These are phyloP conservation scores for Andrographis paniculata DNA, from an alignment of 305 asterid species.

Conservation along the genomic window DNA sequence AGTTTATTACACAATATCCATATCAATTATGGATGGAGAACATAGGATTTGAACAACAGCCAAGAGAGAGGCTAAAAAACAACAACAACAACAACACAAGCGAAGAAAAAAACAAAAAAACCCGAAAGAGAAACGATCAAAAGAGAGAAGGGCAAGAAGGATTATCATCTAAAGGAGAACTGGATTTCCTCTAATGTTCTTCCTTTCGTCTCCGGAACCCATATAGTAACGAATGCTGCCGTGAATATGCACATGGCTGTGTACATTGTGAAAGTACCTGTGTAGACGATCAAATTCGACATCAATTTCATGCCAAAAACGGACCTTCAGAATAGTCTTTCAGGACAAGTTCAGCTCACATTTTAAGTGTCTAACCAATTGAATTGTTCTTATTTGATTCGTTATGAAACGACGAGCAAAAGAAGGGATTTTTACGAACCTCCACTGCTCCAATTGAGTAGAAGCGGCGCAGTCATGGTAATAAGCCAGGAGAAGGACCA, in stretches of 20 bases:
- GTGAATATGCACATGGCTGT: slow-evolving; percentile 38
- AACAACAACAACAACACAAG: neutral
- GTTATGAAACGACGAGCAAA: too few relatives aligned
- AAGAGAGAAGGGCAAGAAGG: neutral
- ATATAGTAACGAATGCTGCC: slow-evolving; percentile 42
- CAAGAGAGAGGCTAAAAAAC: neutral
- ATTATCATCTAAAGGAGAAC: slow-evolving; percentile 52
- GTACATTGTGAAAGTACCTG: slow-evolving; percentile 78
- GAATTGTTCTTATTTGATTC: too few relatives aligned
- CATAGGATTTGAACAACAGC: neutral
- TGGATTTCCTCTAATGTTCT: slow-evolving; percentile 84
- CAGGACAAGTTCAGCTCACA: too few relatives aligned
- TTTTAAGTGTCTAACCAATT: too few relatives aligned
- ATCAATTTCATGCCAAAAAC: neutral
- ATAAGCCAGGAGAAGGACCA: slow-evolving; percentile 73
- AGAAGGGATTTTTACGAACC: slow-evolving; percentile 30
- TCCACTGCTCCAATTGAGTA: slow-evolving; percentile 84
- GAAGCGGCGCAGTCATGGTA: slow-evolving; percentile 81
- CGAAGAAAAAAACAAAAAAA: neutral
- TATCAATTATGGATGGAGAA: too few relatives aligned
- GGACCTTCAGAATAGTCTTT: neutral
- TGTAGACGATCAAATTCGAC: slow-evolving; percentile 6
- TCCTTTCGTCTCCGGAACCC: slow-evolving; percentile 94
- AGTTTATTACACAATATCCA: neutral
- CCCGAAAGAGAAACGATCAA: neutral